Conservation (phyloP, 2,329 filamentous ascomycete genomes). For the Diaporthe australafricana region DNA sequence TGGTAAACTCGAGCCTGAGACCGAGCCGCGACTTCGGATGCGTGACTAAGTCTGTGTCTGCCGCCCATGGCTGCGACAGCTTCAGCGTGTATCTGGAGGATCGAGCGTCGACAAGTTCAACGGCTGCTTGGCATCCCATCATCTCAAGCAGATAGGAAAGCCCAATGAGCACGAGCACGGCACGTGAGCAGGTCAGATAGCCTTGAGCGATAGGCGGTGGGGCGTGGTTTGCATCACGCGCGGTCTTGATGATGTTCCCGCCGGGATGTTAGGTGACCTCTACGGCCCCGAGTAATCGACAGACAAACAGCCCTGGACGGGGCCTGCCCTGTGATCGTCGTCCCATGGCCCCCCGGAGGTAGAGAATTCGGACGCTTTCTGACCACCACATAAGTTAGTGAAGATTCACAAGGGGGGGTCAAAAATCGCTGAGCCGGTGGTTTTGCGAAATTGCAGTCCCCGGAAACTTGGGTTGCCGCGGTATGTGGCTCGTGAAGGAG, state of each 20-base stretch:
- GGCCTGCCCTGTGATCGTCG: constrained; percentile 1
- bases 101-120: constrained; percentile 2
- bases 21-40: neutral
- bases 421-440: neutral
- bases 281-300: neutral
- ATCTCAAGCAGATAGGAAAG: neutral
- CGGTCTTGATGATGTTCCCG: neutral
- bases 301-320: neutral
- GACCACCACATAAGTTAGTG: neutral
- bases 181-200: neutral
- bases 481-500: neutral
- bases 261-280: neutral
- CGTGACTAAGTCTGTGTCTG: neutral
- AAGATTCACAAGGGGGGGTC: neutral
- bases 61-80: neutral
- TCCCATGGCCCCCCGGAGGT: neutral
- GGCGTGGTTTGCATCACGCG: neutral
- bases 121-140: constrained; percentile 15
- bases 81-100: neutral
- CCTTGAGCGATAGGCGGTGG: neutral
- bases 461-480: constrained; percentile 26
- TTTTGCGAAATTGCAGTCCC: constrained; percentile 27
- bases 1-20: neutral
- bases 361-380: constrained; percentile 5
- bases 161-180: neutral